phyloP scores from a whole-genome alignment of 139 green algal species.

The Chlorella sp. region DNA sequence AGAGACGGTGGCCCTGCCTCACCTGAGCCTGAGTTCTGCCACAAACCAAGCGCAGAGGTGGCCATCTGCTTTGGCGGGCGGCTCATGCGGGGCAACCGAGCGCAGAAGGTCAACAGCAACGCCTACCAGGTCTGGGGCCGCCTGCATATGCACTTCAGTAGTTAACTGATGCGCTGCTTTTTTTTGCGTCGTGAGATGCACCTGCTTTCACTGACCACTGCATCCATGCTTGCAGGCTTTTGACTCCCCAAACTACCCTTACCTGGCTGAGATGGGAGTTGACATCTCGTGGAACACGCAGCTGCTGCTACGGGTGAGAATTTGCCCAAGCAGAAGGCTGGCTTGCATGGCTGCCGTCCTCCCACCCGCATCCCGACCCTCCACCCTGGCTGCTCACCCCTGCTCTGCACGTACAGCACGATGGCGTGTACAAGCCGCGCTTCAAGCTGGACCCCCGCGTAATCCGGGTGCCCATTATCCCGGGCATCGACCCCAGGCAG shows the following conservation, averaged over 20 bases:
- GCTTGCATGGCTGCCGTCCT: too few species aligned
- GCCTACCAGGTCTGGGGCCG: constrained; percentile 59
- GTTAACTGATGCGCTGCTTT: too few species aligned
- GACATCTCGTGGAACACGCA: constrained; percentile 71
- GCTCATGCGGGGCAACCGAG: constrained; percentile 90
- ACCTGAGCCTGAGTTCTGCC: too few species aligned
- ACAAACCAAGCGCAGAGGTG: constrained; percentile 50
- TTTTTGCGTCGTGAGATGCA: too few species aligned
- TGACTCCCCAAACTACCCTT: constrained; percentile 75
- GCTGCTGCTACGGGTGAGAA: constrained; percentile 55
- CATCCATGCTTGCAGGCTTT: constrained; percentile 59
- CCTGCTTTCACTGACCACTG: too few species aligned
- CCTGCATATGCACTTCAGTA: too few species aligned
- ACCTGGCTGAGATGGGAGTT: constrained; percentile 87
- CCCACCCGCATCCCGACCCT: too few species aligned
- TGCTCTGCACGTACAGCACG: constrained; percentile 28
- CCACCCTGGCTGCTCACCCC: not conserved
- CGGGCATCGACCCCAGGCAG: not conserved
- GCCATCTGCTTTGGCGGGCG: constrained; percentile 91
- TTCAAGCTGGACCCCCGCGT: constrained; percentile 84
- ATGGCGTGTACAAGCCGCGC: constrained; percentile 80
- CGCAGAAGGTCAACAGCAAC: constrained; percentile 73
- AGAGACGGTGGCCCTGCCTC: too few species aligned
- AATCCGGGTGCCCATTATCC: constrained; percentile 61
- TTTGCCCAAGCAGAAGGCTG: too few species aligned